Evolutionary conservation across 1,139 yeast genomes (phyloP).

Genomic region (Diutina rugosa): DNA sequence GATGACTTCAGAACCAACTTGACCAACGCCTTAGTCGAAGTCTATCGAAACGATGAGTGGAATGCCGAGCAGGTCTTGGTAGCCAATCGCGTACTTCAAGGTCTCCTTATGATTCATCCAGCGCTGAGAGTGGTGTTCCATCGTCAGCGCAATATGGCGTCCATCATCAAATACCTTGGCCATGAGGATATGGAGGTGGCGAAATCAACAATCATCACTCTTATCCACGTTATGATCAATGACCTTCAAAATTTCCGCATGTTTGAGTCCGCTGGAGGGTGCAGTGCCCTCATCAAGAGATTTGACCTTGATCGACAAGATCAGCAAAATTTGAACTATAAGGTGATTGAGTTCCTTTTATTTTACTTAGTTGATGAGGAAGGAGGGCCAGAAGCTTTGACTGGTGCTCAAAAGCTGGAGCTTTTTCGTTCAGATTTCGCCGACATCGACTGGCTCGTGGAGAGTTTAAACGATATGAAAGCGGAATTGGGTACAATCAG

Average conservation of each 20-base stretch:
- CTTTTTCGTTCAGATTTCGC: constrained; percentile 35
- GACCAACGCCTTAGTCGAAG: constrained; percentile 20
- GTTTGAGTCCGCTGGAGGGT: constrained; percentile 51
- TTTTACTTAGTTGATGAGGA: constrained; percentile 65
- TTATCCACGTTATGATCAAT: constrained; percentile 49
- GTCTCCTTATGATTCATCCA: constrained; percentile 49
- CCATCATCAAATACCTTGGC: constrained; percentile 16
- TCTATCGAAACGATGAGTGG: constrained; percentile 8
- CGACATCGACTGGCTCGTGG: constrained; percentile 28
- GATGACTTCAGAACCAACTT: constrained; percentile 38
- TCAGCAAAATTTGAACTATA: constrained; percentile 39
- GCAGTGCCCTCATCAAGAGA: constrained; percentile 35
- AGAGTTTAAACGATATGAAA: constrained; percentile 22
- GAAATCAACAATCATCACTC: constrained; percentile 38
- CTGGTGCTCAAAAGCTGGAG: constrained; percentile 40
- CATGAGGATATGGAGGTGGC: constrained; percentile 10
- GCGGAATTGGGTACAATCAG: background rate
- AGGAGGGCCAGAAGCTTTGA: constrained; percentile 8
- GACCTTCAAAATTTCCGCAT: constrained; percentile 42
- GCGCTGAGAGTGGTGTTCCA: constrained; percentile 37
- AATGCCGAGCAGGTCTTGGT: constrained; percentile 7
- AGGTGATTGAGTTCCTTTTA: constrained; percentile 58
- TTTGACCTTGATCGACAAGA: constrained; percentile 7
- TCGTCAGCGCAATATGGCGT: constrained; percentile 17
- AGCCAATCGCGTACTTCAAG: constrained; percentile 41